Percentiles rank a stretch among this genome's conserved stretches.
Evolutionary conservation across 2,329 filamentous ascomycete species (phyloP).

Genomic region (Hymenoscyphus occultus): DNA sequence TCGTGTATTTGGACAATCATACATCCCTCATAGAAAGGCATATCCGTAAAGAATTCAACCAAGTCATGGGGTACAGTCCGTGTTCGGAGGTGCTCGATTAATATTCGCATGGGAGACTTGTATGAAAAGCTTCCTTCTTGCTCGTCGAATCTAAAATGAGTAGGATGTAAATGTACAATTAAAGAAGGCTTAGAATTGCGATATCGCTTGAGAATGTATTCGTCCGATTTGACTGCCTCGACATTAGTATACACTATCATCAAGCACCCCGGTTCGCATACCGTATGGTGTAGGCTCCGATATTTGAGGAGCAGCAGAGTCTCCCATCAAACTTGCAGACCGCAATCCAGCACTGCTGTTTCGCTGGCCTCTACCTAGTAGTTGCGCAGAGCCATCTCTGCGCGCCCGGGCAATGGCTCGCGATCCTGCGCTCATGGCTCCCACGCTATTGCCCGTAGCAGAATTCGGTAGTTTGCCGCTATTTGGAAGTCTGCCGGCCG

Average conservation of each 20-base stretch:
- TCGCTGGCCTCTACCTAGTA: conserved; percentile 47
- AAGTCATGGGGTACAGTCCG: conserved; percentile 88
- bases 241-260: conserved; percentile 29
- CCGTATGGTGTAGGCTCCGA: conserved; percentile 52
- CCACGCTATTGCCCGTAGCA: conserved; percentile 45
- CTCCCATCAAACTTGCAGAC: conserved; percentile 48
- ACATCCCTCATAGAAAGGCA: conserved; percentile 90
- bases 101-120: conserved; percentile 82
- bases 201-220: conserved; percentile 82
- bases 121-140: conserved; percentile 92
- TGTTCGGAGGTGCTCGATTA: conserved; percentile 70
- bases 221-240: conserved; percentile 63
- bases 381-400: conserved; percentile 51
- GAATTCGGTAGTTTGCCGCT: conserved; percentile 48
- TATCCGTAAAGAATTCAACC: conserved; percentile 70
- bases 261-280: conserved; percentile 36
- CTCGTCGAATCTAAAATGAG: conserved; percentile 87
- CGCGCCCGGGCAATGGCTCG: conserved; percentile 57
- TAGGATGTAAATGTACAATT: conserved; percentile 79
- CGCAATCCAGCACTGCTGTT: conserved; percentile 48
- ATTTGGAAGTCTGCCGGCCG: conserved; percentile 53
- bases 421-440: conserved; percentile 37
- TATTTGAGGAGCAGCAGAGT: conserved; percentile 39
- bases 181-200: conserved; percentile 72
- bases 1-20: conserved; percentile 94